phyloP scores from a whole-genome alignment of 1,284 basidiomycete genomes.

The Irpex sp. region DNA sequence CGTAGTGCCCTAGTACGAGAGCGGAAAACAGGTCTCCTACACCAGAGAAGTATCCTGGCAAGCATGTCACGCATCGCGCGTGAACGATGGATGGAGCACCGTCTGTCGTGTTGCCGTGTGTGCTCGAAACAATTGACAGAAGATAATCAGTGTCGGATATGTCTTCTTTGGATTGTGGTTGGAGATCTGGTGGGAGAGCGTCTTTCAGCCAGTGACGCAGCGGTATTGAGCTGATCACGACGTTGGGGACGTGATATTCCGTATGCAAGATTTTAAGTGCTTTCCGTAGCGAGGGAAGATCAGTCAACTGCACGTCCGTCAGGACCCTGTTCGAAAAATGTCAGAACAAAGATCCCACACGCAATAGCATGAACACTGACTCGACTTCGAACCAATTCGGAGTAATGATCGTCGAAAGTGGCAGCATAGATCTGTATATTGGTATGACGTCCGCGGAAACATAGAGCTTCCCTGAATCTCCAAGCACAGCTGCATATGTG shows the following conservation, averaged over 20 bases:
- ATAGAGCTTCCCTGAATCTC: conserved; percentile 86
- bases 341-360: conserved; percentile 1
- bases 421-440: conserved; percentile 80
- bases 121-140: conserved; percentile 74
- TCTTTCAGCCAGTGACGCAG: conserved; percentile 51
- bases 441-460: conserved; percentile 88
- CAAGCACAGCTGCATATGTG: conserved; percentile 68
- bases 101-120: conserved; percentile 14
- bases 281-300: conserved; percentile 59
- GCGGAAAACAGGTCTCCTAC: conserved; percentile 98
- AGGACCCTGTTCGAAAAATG: conserved; percentile 49
- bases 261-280: conserved; percentile 78
- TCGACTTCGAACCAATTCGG: conserved; percentile 99
- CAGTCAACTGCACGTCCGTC: conserved; percentile 67
- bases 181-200: conserved; percentile 43
- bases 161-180: conserved; percentile 28
- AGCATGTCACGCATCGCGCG: conserved; percentile 71
- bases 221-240: conserved; percentile 91
- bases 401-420: conserved; percentile 85
- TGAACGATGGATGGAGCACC: conserved; percentile 46
- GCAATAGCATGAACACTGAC: conserved; percentile 43
- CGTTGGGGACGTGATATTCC: conserved; percentile 73
- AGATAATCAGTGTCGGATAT: conserved; percentile 46
- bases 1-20: conserved; percentile 82
- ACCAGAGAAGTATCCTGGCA: conserved; percentile 93